Evolutionary conservation across 2,329 filamentous ascomycete genomes (phyloP), one percentile per base, ranked within the genome.

Genomic region (Zymoseptoria passerinii): DNA sequence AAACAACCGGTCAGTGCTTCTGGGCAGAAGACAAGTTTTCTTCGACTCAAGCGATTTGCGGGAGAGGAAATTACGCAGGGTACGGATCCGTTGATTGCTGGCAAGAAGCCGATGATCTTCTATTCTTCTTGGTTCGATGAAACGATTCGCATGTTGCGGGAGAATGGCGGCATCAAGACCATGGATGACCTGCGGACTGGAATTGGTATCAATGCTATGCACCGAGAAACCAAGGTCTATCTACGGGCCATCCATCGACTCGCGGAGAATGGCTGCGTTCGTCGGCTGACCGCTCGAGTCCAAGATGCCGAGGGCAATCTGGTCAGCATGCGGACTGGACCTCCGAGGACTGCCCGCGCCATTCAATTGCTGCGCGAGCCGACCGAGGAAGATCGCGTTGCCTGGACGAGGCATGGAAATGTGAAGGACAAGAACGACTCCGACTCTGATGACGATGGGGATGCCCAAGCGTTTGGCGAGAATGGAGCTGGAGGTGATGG

Each of bases 1-100:
- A 87, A 87, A 65, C 74, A 75, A 55, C 67, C 72, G 8, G 75
- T 82, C 18, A 74, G 80, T 28, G 72, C 75, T 20, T 76, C 75
- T 58, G 76, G 77, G 3, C 71, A 75, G 5, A 77, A 79, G 51
- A 85, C 83, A 0, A 85, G 81, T 68, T 70, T 83, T 6, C 81
- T 82, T 28, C 80, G 76, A 1, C 73, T 84, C 58, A 77, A 75
- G 58, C 79, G 76, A 65, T 84, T 59, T 59, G 69, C 60, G 13
- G 65, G 60, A 9, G 61, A 64, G 20, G 67, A 68, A 28, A 55
- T 57, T 9, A 50, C 57, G 18, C 54, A 55, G n/a, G 20, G 57
- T 28, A 58, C 55, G n/a, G 62, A 56, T 23, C 54, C 53, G 28
- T 55, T 56, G 28, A 58, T 40, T 13, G 48, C 56, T n/a, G 62